These are phyloP conservation scores for Agaricus sinodeliciosus DNA, from an alignment of 768 basidiomycete species.

Conservation along the genomic window DNA sequence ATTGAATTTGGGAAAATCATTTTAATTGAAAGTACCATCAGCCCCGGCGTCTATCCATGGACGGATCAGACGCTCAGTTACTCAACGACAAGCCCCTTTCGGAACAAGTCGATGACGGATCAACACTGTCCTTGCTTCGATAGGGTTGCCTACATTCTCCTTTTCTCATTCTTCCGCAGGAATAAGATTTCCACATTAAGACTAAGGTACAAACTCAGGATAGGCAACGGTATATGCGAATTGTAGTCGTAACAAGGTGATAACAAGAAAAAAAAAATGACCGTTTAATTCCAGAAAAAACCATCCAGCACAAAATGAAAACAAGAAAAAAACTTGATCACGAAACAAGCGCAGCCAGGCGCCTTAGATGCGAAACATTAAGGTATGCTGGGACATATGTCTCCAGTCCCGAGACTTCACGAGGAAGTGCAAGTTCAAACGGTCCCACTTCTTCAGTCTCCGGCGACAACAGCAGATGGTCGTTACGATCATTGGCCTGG, in stretches of 20 bases:
- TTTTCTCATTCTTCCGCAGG: too few species aligned
- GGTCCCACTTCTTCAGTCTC: constrained; percentile 97
- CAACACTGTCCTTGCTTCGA: constrained; percentile 21
- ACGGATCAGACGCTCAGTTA: constrained; percentile 24
- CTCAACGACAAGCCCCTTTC: constrained; percentile 43
- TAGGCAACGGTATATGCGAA: constrained; percentile 28
- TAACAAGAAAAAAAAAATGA: neutral
- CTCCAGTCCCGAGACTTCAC: constrained; percentile 93
- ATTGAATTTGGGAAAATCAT: neutral
- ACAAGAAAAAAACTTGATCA: constrained; percentile 25
- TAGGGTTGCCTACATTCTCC: neutral
- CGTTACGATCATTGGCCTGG: constrained; percentile 92
- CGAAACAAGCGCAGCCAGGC: constrained; percentile 81
- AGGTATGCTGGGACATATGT: constrained; percentile 93
- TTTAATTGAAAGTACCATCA: constrained; percentile 15
- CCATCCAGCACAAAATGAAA: constrained; percentile 28
- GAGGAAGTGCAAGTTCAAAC: constrained; percentile 88
- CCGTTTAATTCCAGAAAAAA: constrained; percentile 10
- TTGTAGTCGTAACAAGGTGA: neutral
- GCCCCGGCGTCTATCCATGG: constrained; percentile 34
- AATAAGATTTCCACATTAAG: too few species aligned
- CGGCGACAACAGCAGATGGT: constrained; percentile 91
- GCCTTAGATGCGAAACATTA: constrained; percentile 82
- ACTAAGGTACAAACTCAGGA: too few species aligned
- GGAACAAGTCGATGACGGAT: constrained; percentile 51